Evolutionary conservation across 2,329 filamentous ascomycete genomes (phyloP), one percentile per base, ranked within the genome.

Genomic region (Penicillium freii): DNA sequence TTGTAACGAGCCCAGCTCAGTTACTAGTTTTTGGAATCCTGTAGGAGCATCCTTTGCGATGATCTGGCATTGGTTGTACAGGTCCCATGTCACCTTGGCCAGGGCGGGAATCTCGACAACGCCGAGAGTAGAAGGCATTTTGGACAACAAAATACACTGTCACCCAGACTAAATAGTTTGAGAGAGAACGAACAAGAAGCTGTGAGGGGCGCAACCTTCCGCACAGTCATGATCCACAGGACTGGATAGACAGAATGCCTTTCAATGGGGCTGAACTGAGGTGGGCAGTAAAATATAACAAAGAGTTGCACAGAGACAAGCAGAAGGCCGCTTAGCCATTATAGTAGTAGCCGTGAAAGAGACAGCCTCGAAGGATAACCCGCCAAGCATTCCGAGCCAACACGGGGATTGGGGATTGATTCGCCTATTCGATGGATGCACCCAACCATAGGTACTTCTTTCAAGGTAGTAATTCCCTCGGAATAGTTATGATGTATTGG

Each of bases 1-100:
- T 54, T 72, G 68, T n/a, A 73, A 57, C 4, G 63, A 68, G 10
- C 60, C 63, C 15, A 73, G 60, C 21, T 68, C 67, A 23, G 61
- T 66, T 3, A 69, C 62, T 11, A 73, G 63, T 52, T 62, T 66
- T 25, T 62, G 62, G 45, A 72, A 71, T 4, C 64, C 69, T 39
- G 70, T 66, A 1, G 71, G 70, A 5, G 67, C 68, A 44, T 68
- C 66, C 21, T 63, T 62, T 2, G 65, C 60, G 21, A 70, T 57
- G 15, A 62, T 43, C 36, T 66, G 61, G 50, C 66, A 73, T 47
- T 62, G 67, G 38, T 64, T 65, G 50, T 71, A 66, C 15, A 73
- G 47, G 36, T 71, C 68, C 62, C 65, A 69, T 42, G 68, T 62
- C 33, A 67, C 45, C 53, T 65, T 67, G 19, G 62, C 60, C 31